These are phyloP conservation scores for Termitomyces sp. DNA, from an alignment of 768 basidiomycete species.

Conservation along the genomic window DNA sequence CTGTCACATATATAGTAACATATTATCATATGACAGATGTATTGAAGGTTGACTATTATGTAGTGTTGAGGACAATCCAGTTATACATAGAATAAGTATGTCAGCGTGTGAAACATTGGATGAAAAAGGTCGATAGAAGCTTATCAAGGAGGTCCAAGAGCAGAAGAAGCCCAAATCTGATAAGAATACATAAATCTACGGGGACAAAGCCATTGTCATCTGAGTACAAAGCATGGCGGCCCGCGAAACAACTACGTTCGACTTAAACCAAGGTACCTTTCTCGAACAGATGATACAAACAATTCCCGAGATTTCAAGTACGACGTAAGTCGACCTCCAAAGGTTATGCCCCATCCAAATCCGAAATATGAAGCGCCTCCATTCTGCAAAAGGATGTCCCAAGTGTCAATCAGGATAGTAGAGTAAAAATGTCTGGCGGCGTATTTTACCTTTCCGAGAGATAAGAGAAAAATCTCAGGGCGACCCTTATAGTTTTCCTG, in stretches of 20 bases:
- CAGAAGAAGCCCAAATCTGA: too few species aligned
- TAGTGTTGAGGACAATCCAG: too few species aligned
- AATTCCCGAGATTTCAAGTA: constrained; percentile 35
- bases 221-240: neutral
- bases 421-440: neutral
- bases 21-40: too few species aligned
- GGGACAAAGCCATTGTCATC: neutral
- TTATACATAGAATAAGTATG: too few species aligned
- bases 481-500: constrained; percentile 39
- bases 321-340: constrained; percentile 40
- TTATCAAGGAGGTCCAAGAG: too few species aligned
- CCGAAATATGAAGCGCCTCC: constrained; percentile 37
- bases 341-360: constrained; percentile 38
- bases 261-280: constrained; percentile 8
- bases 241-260: neutral
- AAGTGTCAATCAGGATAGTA: neutral
- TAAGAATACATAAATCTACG: neutral
- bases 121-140: too few species aligned
- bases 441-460: constrained; percentile 48
- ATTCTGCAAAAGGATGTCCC: constrained; percentile 20
- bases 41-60: too few species aligned
- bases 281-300: constrained; percentile 15
- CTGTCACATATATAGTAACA: too few species aligned
- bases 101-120: too few species aligned
- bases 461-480: constrained; percentile 48